phyloP scores from a whole-genome alignment of 768 basidiomycete genomes.

The Suillus subluteus region DNA sequence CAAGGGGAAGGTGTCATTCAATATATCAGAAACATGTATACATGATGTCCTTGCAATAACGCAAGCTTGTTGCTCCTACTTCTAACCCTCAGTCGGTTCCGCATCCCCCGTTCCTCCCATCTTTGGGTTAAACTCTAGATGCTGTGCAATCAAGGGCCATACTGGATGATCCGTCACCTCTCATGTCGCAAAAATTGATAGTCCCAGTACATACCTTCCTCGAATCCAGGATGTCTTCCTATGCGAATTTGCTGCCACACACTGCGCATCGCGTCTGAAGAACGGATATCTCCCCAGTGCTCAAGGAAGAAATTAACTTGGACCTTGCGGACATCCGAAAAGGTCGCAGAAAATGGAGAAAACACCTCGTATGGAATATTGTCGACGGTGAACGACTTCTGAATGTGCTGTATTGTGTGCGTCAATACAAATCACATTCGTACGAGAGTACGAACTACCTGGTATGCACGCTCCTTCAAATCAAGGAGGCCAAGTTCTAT shows the following conservation, averaged over 20 bases:
- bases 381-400: conserved; percentile 71
- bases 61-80: background rate
- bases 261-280: conserved; percentile 80
- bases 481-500: conserved; percentile 74
- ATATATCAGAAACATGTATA: conserved; percentile 5
- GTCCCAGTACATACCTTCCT: conserved; percentile 60
- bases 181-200: background rate
- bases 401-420: conserved; percentile 60
- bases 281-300: conserved; percentile 82
- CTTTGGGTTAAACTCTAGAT: conserved; percentile 60
- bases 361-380: conserved; percentile 89
- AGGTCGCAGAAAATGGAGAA: conserved; percentile 80
- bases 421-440: background rate
- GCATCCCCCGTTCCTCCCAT: conserved; percentile 27
- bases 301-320: conserved; percentile 80
- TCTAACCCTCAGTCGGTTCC: conserved; percentile 23
- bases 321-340: conserved; percentile 81
- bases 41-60: background rate
- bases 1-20: background rate
- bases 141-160: conserved; percentile 68
- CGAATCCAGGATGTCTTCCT: conserved; percentile 86
- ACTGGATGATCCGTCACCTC: conserved; percentile 42
- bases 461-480: conserved; percentile 73
- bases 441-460: conserved; percentile 28
- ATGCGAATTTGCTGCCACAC: conserved; percentile 87